These are phyloP conservation scores for Xenosphaeropsis pyriputrescens DNA, from an alignment of 2,329 filamentous ascomycete genomes.

Conservation along the genomic window DNA sequence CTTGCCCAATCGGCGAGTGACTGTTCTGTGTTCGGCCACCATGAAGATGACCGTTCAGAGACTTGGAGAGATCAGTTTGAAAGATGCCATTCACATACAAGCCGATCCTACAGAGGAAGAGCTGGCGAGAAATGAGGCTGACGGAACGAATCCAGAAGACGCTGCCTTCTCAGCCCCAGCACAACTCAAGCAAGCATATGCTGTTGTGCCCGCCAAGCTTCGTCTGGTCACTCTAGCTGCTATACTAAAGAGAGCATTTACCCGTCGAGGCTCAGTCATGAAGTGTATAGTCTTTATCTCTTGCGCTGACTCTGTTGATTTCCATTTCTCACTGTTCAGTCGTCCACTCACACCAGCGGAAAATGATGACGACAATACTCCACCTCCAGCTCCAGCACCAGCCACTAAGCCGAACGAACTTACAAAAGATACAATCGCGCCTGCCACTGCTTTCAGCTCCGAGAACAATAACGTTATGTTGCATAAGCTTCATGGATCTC, in stretches of 20 bases:
- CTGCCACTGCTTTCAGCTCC: conserved; percentile 58
- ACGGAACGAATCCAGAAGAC: conserved; percentile 26
- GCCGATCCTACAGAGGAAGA: conserved; percentile 38
- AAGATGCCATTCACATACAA: conserved; percentile 79
- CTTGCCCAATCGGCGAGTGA: conserved; percentile 64
- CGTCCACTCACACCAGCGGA: conserved; percentile 13
- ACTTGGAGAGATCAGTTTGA: conserved; percentile 85
- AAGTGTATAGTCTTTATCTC: conserved; percentile 96
- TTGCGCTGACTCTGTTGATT: conserved; percentile 93
- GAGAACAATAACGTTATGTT: conserved; percentile 64
- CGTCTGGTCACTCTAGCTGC: conserved; percentile 78
- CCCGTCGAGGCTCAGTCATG: conserved; percentile 80
- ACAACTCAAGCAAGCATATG: conserved; percentile 85
- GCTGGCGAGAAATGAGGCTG: conserved; percentile 33
- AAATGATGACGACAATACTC: conserved; percentile 15
- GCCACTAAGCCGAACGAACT: conserved; percentile 14
- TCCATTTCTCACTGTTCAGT: conserved; percentile 76
- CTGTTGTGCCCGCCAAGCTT: conserved; percentile 77
- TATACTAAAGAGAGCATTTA: conserved; percentile 75
- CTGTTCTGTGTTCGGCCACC: conserved; percentile 87
- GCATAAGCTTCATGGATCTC: conserved; percentile 81
- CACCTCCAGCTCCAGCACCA: conserved; percentile 7
- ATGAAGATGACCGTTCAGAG: conserved; percentile 97
- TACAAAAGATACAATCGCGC: conserved; percentile 47
- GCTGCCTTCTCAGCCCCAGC: conserved; percentile 67